phyloP scores from a whole-genome alignment of 2,329 filamentous ascomycete species.

The Metarhizium anisopliae region DNA sequence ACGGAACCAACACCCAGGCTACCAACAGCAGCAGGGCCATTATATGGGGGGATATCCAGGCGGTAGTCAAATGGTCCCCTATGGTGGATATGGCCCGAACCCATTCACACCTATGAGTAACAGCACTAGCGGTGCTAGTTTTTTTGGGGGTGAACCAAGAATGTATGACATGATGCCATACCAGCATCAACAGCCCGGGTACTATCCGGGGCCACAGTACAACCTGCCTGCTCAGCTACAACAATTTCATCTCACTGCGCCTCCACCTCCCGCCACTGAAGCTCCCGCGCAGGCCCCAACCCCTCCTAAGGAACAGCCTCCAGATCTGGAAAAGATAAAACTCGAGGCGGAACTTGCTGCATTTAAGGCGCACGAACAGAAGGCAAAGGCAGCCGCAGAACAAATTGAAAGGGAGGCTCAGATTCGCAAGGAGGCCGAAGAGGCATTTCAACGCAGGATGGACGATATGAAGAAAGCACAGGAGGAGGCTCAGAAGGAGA shows the following conservation, averaged over 20 bases:
- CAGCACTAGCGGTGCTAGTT: slow-evolving; percentile 27
- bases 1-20: slow-evolving; percentile 25
- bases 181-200: slow-evolving; percentile 27
- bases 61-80: slow-evolving; percentile 39
- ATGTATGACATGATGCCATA: slow-evolving; percentile 46
- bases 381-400: slow-evolving; percentile 35
- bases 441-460: slow-evolving; percentile 30
- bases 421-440: slow-evolving; percentile 37
- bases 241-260: slow-evolving; percentile 27
- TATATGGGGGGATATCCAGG: slow-evolving; percentile 29
- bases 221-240: slow-evolving; percentile 19
- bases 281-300: slow-evolving; percentile 18
- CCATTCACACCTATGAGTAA: slow-evolving; percentile 36
- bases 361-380: slow-evolving; percentile 37
- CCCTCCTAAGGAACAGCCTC: slow-evolving; percentile 30
- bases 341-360: slow-evolving; percentile 50
- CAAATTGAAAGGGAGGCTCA: slow-evolving; percentile 34
- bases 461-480: slow-evolving; percentile 32
- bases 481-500: slow-evolving; percentile 36
- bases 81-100: slow-evolving; percentile 27
- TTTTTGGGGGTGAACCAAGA: slow-evolving; percentile 30
- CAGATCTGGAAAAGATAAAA: slow-evolving; percentile 50
- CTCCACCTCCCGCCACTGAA: slow-evolving; percentile 32
- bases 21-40: slow-evolving; percentile 37
- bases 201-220: slow-evolving; percentile 9